phyloP scores from a whole-genome alignment of 345 rosid species.

The Kernera saxatilis region DNA sequence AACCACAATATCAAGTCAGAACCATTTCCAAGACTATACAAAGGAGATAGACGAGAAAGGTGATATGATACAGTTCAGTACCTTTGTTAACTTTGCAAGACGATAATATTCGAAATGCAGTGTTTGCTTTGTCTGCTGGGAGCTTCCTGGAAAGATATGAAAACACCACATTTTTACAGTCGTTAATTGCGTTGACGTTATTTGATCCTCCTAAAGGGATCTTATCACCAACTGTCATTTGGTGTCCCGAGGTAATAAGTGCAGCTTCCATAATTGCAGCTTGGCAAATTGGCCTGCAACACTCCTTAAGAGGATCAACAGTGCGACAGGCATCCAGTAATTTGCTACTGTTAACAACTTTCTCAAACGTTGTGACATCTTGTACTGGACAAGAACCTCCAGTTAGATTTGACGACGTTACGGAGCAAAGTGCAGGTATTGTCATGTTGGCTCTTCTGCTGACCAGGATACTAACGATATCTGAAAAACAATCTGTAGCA shows the following conservation, averaged over 20 bases:
- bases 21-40: neutral
- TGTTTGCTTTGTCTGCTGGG: constrained; percentile 53
- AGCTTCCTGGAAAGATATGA: constrained; percentile 78
- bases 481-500: constrained; percentile 96
- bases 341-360: constrained; percentile 64
- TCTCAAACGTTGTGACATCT: constrained; percentile 64
- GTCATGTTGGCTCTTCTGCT: constrained; percentile 80
- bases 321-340: constrained; percentile 73
- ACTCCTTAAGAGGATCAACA: constrained; percentile 89
- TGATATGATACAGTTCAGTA: constrained; percentile 12
- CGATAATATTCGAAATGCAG: constrained; percentile 72
- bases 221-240: constrained; percentile 41
- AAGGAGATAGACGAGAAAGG: neutral
- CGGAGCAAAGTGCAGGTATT: constrained; percentile 68
- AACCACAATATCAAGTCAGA: constrained; percentile 17
- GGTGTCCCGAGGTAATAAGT: constrained; percentile 62
- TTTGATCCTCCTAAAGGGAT: constrained; percentile 40
- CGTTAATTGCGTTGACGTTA: constrained; percentile 49
- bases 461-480: constrained; percentile 72
- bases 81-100: constrained; percentile 96
- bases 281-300: constrained; percentile 86
- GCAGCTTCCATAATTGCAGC: constrained; percentile 85
- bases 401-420: constrained; percentile 73
- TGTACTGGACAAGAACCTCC: constrained; percentile 85
- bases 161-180: constrained; percentile 81